A percentile compares a stretch with the other conserved stretches of the same genome.
Conservation (phyloP, 225 moss, liverwort and hornwort genomes). For the Polytrichum formosum region DNA sequence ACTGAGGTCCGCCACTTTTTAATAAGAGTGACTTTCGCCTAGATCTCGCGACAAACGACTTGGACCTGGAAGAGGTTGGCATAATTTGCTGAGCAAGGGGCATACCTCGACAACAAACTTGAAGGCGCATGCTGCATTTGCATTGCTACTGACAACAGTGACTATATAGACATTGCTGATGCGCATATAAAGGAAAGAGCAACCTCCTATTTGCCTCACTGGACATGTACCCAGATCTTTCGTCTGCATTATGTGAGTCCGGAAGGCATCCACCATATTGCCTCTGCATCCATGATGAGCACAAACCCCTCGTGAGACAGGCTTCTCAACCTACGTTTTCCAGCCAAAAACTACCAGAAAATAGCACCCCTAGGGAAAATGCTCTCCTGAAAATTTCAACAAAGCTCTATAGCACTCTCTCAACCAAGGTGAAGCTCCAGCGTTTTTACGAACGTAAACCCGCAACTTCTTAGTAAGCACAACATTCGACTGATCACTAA, state of each 20-base stretch:
- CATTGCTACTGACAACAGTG: constrained; percentile 65
- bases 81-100: background rate
- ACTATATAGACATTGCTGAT: constrained; percentile 74
- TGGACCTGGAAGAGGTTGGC: constrained; percentile 4
- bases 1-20: too few species aligned
- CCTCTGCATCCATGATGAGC: constrained; percentile 32
- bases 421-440: too few species aligned
- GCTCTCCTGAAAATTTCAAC: too few species aligned
- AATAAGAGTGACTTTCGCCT: background rate
- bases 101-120: constrained; percentile 67
- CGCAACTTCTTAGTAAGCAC: too few species aligned
- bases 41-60: background rate
- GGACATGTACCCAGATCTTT: constrained; percentile 70
- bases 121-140: constrained; percentile 68
- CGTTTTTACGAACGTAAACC: too few species aligned
- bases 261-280: constrained; percentile 68
- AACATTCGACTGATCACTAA: too few species aligned
- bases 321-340: too few species aligned
- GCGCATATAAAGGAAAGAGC: constrained; percentile 67
- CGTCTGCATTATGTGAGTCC: constrained; percentile 70
- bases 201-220: constrained; percentile 64
- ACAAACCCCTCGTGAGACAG: background rate
- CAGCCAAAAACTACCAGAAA: too few species aligned
- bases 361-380: constrained; percentile 23
- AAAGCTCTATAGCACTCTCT: too few species aligned